These are phyloP conservation scores for Terana coerulea DNA, from an alignment of 768 basidiomycete genomes.

Conservation along the genomic window DNA sequence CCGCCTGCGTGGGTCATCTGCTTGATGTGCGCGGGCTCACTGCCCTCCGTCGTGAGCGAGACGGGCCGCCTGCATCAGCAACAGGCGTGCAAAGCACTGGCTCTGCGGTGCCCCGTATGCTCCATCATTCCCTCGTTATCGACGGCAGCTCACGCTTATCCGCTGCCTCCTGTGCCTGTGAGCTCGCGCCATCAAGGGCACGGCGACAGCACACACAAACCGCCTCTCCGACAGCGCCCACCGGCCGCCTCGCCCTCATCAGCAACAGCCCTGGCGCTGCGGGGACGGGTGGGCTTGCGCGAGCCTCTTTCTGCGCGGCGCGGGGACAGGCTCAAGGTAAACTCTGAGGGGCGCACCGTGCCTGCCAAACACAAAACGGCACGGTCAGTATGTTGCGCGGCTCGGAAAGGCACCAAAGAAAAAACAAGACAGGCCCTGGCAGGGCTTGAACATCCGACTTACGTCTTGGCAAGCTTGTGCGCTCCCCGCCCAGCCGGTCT, in stretches of 20 bases:
- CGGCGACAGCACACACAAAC: neutral
- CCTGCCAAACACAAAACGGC: too few relatives aligned
- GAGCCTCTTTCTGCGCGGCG: too few relatives aligned
- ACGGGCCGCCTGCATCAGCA: constrained; percentile 1
- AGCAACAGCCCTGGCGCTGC: too few relatives aligned
- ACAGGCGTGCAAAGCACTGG: neutral
- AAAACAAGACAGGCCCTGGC: too few relatives aligned
- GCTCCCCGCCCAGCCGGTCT: too few relatives aligned
- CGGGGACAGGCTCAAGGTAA: too few relatives aligned
- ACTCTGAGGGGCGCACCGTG: too few relatives aligned
- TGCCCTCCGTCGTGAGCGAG: neutral
- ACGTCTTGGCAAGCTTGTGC: constrained; percentile 2
- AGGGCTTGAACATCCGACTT: neutral
- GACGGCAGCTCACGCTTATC: constrained; percentile 2
- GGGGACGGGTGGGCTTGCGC: too few relatives aligned
- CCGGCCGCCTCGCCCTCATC: too few relatives aligned
- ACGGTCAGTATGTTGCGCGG: too few relatives aligned
- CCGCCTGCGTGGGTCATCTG: constrained; percentile 5
- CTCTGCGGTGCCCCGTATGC: too few relatives aligned
- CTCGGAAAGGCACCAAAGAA: too few relatives aligned
- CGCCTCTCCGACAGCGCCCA: neutral
- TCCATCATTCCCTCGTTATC: constrained; percentile 5
- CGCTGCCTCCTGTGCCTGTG: neutral
- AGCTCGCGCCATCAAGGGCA: neutral
- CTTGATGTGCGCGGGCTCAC: neutral